Conservation (phyloP, 2,329 filamentous ascomycete genomes). For the Sclerotinia trifoliorum region DNA sequence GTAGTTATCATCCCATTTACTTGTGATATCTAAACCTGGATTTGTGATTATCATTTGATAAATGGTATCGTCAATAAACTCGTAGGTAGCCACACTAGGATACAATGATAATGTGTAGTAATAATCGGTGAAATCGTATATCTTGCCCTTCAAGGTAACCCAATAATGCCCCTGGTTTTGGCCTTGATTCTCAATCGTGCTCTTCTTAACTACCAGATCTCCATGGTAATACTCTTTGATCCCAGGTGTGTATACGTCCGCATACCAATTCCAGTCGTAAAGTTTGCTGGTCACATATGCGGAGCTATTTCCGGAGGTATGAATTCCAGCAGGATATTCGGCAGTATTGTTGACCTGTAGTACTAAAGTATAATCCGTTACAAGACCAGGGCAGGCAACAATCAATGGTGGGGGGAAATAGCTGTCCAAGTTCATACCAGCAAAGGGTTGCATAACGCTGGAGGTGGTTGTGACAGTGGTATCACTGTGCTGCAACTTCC, state of each 20-base stretch:
- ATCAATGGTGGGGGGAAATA: constrained; percentile 82
- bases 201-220: constrained; percentile 69
- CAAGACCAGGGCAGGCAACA: constrained; percentile 71
- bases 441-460: constrained; percentile 71
- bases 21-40: constrained; percentile 75
- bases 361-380: constrained; percentile 54
- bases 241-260: constrained; percentile 66
- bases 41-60: constrained; percentile 69
- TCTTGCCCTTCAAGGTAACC: constrained; percentile 70
- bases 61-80: constrained; percentile 70
- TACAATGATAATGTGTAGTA: constrained; percentile 68
- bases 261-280: constrained; percentile 72
- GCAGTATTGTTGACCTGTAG: constrained; percentile 66
- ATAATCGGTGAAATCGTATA: constrained; percentile 93
- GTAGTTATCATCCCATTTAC: constrained; percentile 57
- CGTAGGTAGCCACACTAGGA: constrained; percentile 53
- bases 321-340: constrained; percentile 53
- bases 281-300: constrained; percentile 58
- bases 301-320: constrained; percentile 67
- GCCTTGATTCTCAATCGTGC: constrained; percentile 63
- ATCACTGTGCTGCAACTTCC: constrained; percentile 80
- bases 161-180: constrained; percentile 67
- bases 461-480: constrained; percentile 58
- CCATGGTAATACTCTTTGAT: constrained; percentile 89
- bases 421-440: constrained; percentile 74